Base-by-base conservation (phyloP, 2,329 filamentous ascomycete species). In the Colletotrichum chrysophilum region DNA sequence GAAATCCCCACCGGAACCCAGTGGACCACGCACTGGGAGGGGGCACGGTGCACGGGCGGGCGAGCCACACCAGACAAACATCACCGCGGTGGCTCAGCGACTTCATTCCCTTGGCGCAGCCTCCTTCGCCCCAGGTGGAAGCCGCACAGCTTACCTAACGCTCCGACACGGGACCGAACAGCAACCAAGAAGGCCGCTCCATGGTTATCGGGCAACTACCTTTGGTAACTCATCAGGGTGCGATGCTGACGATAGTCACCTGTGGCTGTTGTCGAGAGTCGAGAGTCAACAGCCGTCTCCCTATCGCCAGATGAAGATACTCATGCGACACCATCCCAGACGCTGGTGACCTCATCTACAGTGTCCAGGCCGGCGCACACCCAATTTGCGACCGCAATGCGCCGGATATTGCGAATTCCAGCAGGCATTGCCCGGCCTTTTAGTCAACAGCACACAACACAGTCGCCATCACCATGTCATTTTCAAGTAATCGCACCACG, bases 81-180 rank as follows among this genome's bases (percentile, higher is more conserved):
- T 16, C 43, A 74, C 32, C 43, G 71, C 43, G 43, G 71, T 74
- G 71, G 71, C 71, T 74, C 21, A 71, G 71, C 43, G 21, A 65
- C 43, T 6, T 34, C 24, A 18, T 26, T 26, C n/a, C 10, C 34
- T 38, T 26, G 28, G 55, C 55, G 26, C 43, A 52, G 43, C 43
- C 21, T 30, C 55, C 55, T 28, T 58, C 26, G 55, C 55, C 43
- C 38, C 21, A 58, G 5, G 34, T 18, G 28, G 43, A 52, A 52
- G 43, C 43, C n/a, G 21, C 21, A 8, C 34, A 21, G 56, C 56
- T 62, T 52, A 71, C 58, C 60, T 55, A 43, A 71, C 16, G 58
- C 64, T 21, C 67, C 62, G 52, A 55, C 38, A 36, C 70, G 73
- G 73, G 73, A 72, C 73, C 69, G 73, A 75, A 43, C 21, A n/a